phyloP scores from a whole-genome alignment of 306 rosid genomes.

The Vachellia pachyceras region DNA sequence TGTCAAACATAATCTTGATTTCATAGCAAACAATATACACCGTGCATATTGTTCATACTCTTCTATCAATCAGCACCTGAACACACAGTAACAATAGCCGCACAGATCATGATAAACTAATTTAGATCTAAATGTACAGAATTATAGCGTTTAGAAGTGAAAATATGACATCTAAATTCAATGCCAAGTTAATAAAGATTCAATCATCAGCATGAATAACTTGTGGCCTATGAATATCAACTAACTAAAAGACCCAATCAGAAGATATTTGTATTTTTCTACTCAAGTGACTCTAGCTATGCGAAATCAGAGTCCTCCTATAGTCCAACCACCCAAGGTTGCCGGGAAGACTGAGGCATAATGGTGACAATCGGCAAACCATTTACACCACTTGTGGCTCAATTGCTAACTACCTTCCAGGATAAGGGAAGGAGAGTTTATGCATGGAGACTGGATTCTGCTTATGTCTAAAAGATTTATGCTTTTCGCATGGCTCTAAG shows the following conservation, averaged over 20 bases:
- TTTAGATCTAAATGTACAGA: not conserved
- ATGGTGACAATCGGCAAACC: not conserved
- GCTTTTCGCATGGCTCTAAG: not conserved
- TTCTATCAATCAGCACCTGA: not conserved
- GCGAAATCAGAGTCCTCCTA: not conserved
- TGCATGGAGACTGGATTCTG: not conserved
- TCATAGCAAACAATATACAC: not conserved
- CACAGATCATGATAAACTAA: not conserved
- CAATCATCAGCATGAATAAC: not conserved
- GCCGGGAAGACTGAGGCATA: not conserved
- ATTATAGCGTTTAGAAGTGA: too few species aligned
- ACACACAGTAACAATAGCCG: not conserved
- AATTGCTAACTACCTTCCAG: not conserved
- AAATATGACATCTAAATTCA: not conserved
- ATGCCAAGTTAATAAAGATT: not conserved
- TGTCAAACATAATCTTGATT: not conserved
- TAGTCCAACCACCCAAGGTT: not conserved
- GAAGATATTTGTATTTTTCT: not conserved
- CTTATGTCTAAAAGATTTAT: not conserved
- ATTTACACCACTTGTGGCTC: not conserved
- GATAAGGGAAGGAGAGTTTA: not conserved
- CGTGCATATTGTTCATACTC: not conserved
- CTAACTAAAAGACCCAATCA: not conserved
- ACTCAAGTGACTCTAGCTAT: not conserved
- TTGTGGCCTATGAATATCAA: not conserved